These are phyloP conservation scores for Veloboletus limbatus DNA, from an alignment of 1,284 basidiomycete species.

Conservation along the genomic window DNA sequence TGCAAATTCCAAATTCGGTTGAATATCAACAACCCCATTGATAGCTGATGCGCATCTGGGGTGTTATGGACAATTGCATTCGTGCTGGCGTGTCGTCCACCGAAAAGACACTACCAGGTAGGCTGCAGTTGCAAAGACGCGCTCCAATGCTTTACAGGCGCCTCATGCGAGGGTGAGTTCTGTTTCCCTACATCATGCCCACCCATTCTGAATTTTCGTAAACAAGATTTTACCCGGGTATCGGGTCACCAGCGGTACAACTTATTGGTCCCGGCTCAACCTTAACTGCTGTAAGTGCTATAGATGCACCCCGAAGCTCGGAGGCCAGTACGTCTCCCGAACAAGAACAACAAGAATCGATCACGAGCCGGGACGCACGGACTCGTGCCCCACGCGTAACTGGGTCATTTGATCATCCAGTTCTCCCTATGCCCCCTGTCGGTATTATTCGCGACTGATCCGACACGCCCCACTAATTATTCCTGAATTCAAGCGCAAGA, in stretches of 20 bases:
- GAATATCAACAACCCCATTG: not conserved
- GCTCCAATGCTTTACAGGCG: constrained; percentile 86
- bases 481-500: constrained; percentile 56
- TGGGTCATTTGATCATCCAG: constrained; percentile 79
- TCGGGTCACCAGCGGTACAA: constrained; percentile 42
- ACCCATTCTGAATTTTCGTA: not conserved
- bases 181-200: not conserved
- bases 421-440: constrained; percentile 81
- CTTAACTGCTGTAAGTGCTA: constrained; percentile 22
- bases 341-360: constrained; percentile 7
- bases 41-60: constrained; percentile 79
- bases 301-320: constrained; percentile 42
- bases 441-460: constrained; percentile 27
- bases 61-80: constrained; percentile 93
- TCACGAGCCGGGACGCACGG: constrained; percentile 2
- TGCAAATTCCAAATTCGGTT: not conserved
- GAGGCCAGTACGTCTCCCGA: constrained; percentile 6
- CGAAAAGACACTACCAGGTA: constrained; percentile 81
- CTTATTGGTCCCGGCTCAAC: constrained; percentile 46
- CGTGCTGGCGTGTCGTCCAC: constrained; percentile 79
- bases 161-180: constrained; percentile 77
- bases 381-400: constrained; percentile 54
- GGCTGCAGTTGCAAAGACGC: constrained; percentile 73
- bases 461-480: constrained; percentile 1
- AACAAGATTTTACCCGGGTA: constrained; percentile 61